Evolutionary conservation across 106 monocot genomes (phyloP), one percentile per base, ranked within the genome.

Genomic region (Narthecium ossifragum): DNA sequence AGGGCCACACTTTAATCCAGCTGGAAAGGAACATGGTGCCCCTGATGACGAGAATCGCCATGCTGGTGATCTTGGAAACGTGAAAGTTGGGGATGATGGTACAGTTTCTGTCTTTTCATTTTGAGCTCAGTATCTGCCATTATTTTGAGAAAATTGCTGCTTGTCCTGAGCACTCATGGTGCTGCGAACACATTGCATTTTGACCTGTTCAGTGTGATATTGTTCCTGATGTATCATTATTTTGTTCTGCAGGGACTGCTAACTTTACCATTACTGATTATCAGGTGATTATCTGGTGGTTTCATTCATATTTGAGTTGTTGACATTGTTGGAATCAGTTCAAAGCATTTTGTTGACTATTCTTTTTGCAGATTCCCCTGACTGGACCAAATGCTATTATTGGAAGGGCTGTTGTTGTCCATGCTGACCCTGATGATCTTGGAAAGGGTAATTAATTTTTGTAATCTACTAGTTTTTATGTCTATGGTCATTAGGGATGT

Each of bases 1-100:
- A 92, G 92, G 92, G 21, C 77, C 86, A 52, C 92, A 92, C 70
- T 92, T 83, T 53, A 92, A 92, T 75, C 86, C 92, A 75, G 60
- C 53, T 67, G 80, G 75, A 11, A 86, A 77, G 60, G 75, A 83
- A 32, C 92, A 92, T 68, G 92, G 92, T 2, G 79, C 92, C 22
- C 92, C 92, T 20, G 60, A 63, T 5, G 92, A 92, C 70, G 86
- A 80, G 32, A 48, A 22, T 53, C 86, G 92, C 33, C 92, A 92
- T 80, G 86, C 78, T 57, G 92, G 92, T 56, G 92, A 92, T 72
- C 86, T 92, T 58, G 92, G 92, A 49, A 92, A 92, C 55, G 60
- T 92, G 20, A 73, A 49, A 13, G 92, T 38, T 46, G 60, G 60
- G 1, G 80, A 83, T 11, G 92, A 92, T 83, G 92, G 91, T 91